A percentile compares a stretch with the other conserved stretches of the same genome.
phyloP scores from a whole-genome alignment of 192 early-diverging fungal genomes.

The Coemansia sp. region DNA sequence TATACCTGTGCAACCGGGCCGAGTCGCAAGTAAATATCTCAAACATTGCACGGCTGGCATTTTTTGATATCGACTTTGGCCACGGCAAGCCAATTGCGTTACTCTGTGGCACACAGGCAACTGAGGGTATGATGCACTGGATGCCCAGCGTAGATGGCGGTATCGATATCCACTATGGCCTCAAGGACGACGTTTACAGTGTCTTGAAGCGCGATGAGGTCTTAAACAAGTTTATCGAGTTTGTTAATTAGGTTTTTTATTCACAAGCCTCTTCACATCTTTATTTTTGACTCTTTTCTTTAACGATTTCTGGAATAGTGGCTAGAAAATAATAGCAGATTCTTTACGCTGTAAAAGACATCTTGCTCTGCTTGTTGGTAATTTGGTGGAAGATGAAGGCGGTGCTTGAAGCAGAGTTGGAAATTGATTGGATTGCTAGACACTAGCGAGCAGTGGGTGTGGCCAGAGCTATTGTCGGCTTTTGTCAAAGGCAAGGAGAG shows the following conservation, averaged over 20 bases:
- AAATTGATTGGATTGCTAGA: too few relatives aligned
- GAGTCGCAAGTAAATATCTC: constrained; percentile 23
- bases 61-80: constrained; percentile 29
- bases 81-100: constrained; percentile 14
- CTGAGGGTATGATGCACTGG: background rate
- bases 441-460: too few relatives aligned
- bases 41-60: constrained; percentile 22
- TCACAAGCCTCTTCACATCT: background rate
- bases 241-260: background rate
- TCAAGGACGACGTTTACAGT: background rate
- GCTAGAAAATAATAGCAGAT: background rate
- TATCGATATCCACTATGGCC: background rate
- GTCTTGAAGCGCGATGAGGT: background rate
- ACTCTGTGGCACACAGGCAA: background rate
- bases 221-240: background rate
- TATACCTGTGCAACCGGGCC: constrained; percentile 1
- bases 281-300: background rate
- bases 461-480: too few relatives aligned
- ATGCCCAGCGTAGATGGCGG: background rate
- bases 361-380: background rate
- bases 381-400: background rate
- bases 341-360: background rate
- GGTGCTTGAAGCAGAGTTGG: background rate
- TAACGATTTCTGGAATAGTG: background rate
- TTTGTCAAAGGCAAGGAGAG: too few relatives aligned